Evolutionary conservation across 352 stramenopile species (phyloP).

Genomic region (Globisporangium cederbergense): DNA sequence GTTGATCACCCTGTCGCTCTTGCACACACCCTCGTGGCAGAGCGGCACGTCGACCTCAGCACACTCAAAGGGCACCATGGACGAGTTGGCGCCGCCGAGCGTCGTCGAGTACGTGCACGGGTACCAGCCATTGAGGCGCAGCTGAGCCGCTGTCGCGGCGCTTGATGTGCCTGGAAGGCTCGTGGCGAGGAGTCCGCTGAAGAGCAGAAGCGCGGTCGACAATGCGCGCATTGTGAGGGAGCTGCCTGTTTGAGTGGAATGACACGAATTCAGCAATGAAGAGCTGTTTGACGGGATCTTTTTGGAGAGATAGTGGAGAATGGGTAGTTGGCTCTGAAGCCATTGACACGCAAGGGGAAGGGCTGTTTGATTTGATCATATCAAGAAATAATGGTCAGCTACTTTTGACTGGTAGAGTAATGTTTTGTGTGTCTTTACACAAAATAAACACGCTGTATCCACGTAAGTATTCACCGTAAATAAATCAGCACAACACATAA

Average conservation of each 20-base stretch:
- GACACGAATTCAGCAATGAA: background rate
- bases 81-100: background rate
- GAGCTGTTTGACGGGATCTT: background rate
- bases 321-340: background rate
- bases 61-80: conserved; percentile 33
- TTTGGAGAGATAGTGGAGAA: background rate
- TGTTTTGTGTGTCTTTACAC: background rate
- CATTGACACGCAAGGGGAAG: background rate
- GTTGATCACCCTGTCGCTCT: conserved; percentile 47
- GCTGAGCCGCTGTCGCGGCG: conserved; percentile 9
- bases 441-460: too few relatives aligned
- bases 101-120: conserved; percentile 25
- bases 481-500: background rate
- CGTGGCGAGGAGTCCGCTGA: background rate
- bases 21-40: conserved; percentile 66
- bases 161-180: background rate
- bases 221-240: background rate
- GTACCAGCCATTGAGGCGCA: conserved; percentile 62
- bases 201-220: background rate
- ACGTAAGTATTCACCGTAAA: background rate
- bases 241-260: background rate
- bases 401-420: background rate
- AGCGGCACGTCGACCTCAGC: conserved; percentile 62
- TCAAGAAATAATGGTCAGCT: background rate
- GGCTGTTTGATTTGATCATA: background rate